Percentiles rank a stretch among this genome's conserved stretches.
Conservation (phyloP, 495 filamentous ascomycete genomes). For the Glarea lozoyensis region DNA sequence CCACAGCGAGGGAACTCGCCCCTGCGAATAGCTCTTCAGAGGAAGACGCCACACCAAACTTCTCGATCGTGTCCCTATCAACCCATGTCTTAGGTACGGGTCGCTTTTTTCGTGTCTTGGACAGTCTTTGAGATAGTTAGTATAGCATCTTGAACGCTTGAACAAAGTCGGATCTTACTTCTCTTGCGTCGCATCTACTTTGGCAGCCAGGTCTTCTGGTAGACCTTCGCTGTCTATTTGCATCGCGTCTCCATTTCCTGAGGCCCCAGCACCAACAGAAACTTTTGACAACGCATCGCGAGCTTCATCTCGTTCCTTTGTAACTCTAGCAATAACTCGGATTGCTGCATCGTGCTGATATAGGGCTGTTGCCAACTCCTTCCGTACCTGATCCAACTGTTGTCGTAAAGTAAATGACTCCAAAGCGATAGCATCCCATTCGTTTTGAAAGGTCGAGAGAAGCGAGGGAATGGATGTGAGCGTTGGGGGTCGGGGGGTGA, state of each 20-base stretch:
- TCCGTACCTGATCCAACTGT: constrained; percentile 78
- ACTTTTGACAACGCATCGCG: constrained; percentile 85
- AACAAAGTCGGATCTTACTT: constrained; percentile 45
- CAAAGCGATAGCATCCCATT: constrained; percentile 91
- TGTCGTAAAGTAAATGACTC: constrained; percentile 85
- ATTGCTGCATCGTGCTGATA: constrained; percentile 96
- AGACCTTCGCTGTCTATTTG: constrained; percentile 70
- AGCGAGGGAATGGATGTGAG: constrained; percentile 96
- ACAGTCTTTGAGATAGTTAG: constrained; percentile 48
- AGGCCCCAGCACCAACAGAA: constrained; percentile 52
- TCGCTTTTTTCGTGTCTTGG: constrained; percentile 78
- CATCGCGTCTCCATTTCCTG: constrained; percentile 72
- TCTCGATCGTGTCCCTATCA: constrained; percentile 59
- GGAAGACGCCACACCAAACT: constrained; percentile 50
- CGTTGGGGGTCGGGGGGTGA: constrained; percentile 84
- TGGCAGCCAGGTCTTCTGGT: constrained; percentile 60
- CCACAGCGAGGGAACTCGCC: constrained; percentile 55
- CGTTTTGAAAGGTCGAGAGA: constrained; percentile 92
- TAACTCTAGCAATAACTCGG: constrained; percentile 82
- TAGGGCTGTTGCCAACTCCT: constrained; percentile 85
- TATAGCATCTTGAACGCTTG: constrained; percentile 5
- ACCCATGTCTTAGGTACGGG: constrained; percentile 78
- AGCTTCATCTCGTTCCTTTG: constrained; percentile 85
- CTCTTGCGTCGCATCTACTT: constrained; percentile 70
- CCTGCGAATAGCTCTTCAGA: constrained; percentile 58